phyloP scores from a whole-genome alignment of 768 basidiomycete genomes.

The Amanita phalloides region DNA sequence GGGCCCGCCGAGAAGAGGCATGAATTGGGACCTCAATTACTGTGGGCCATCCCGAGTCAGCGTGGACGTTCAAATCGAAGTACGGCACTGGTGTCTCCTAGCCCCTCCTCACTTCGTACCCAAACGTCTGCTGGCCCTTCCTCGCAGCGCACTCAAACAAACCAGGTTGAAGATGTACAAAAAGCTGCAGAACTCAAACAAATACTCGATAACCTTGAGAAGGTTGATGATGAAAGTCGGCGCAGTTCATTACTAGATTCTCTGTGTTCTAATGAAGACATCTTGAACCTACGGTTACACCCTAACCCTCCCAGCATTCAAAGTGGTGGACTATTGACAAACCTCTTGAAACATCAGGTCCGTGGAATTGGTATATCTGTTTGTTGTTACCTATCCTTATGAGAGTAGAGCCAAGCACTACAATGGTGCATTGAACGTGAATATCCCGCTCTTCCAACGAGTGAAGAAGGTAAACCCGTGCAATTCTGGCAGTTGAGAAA shows the following conservation, averaged over 20 bases:
- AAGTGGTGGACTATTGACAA: conserved; percentile 55
- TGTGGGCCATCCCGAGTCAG: conserved; percentile 68
- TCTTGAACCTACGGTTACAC: conserved; percentile 60
- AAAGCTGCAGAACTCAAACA: conserved; percentile 60
- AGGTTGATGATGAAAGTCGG: conserved; percentile 67
- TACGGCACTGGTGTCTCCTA: not conserved
- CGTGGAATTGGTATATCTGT: not conserved
- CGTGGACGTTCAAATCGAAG: conserved; percentile 33
- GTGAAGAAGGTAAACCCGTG: conserved; percentile 58
- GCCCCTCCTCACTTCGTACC: not conserved
- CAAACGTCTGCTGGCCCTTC: not conserved
- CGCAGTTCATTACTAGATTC: conserved; percentile 63
- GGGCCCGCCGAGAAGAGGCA: conserved; percentile 50
- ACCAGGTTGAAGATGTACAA: conserved; percentile 26
- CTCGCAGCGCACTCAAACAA: not conserved
- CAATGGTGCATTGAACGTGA: conserved; percentile 82
- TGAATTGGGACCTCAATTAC: conserved; percentile 51
- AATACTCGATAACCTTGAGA: conserved; percentile 58
- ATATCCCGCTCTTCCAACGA: conserved; percentile 63
- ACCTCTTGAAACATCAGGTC: conserved; percentile 80
- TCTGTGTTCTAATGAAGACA: conserved; percentile 57
- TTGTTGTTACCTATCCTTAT: not conserved
- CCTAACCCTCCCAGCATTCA: conserved; percentile 61
- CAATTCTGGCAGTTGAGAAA: conserved; percentile 83
- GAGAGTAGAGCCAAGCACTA: conserved; percentile 61